A percentile compares a stretch with the other conserved stretches of the same genome.
Conservation (phyloP, 257 asterid species). For the Capsicum rhomboideum region DNA sequence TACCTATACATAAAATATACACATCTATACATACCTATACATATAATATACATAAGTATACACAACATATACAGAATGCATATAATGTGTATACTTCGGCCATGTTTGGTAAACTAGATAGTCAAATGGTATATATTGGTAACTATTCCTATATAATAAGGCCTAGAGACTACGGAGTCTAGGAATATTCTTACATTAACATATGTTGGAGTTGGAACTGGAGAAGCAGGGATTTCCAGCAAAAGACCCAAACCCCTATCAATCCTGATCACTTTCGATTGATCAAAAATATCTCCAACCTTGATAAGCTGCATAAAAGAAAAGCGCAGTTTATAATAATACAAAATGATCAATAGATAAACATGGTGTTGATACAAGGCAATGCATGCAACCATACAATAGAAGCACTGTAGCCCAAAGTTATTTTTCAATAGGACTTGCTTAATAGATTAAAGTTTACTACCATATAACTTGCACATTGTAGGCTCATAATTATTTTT, state of each 20-base stretch:
- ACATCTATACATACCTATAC: too few relatives aligned
- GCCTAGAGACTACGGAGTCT: background rate
- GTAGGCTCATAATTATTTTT: background rate
- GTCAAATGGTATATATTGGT: too few relatives aligned
- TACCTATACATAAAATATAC: too few relatives aligned
- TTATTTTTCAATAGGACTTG: background rate
- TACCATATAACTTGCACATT: background rate
- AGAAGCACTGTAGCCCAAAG: background rate
- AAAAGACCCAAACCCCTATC: constrained; percentile 81
- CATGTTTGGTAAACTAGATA: too few relatives aligned
- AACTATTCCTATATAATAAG: background rate
- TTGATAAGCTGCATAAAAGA: constrained; percentile 61
- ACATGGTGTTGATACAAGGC: background rate
- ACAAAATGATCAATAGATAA: background rate
- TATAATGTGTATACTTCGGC: too few relatives aligned
- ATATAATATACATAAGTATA: too few relatives aligned
- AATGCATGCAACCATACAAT: background rate
- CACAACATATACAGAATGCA: too few relatives aligned
- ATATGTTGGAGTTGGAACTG: constrained; percentile 78
- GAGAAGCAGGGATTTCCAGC: constrained; percentile 68
- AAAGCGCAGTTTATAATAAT: background rate
- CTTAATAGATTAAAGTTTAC: background rate
- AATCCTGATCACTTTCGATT: constrained; percentile 73
- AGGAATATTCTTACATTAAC: constrained; percentile 58
- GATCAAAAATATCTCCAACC: constrained; percentile 78